Percentiles rank a stretch among this genome's conserved stretches.
These are phyloP conservation scores for Trypanosoma vivax DNA, from an alignment of 208 protist species.

Conservation along the genomic window DNA sequence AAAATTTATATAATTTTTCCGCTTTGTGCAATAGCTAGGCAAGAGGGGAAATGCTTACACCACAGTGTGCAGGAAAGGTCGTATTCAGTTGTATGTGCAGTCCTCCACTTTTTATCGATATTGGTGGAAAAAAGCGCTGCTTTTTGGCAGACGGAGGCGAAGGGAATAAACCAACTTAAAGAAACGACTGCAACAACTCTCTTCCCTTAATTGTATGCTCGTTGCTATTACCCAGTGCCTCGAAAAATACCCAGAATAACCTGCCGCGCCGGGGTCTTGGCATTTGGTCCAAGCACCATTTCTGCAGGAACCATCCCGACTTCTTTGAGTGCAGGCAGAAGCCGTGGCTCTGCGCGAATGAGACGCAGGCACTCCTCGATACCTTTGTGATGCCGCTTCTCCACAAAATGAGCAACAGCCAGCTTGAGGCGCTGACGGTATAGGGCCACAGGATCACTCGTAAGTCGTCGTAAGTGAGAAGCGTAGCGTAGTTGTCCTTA, in stretches of 20 bases:
- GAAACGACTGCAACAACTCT: conserved; percentile 64
- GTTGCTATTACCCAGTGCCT: conserved; percentile 57
- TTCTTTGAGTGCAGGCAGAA: conserved; percentile 66
- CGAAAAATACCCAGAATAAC: conserved; percentile 60
- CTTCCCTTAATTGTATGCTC: conserved; percentile 61
- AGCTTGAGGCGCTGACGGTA: conserved; percentile 71
- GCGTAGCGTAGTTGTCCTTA: conserved; percentile 68
- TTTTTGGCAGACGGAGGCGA: too few relatives aligned
- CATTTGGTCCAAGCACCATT: conserved; percentile 33
- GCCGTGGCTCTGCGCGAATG: conserved; percentile 69
- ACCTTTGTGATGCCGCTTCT: conserved; percentile 43
- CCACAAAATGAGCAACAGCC: conserved; percentile 63
- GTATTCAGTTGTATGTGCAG: too few relatives aligned
- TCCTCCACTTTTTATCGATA: too few relatives aligned
- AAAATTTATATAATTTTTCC: too few relatives aligned
- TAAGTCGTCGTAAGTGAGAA: conserved; percentile 75
- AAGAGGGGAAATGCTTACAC: too few relatives aligned
- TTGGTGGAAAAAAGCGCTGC: too few relatives aligned
- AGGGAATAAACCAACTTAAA: conserved; percentile 19
- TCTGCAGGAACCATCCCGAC: conserved; percentile 43
- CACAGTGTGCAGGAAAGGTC: too few relatives aligned
- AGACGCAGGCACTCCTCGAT: conserved; percentile 73
- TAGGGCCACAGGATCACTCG: conserved; percentile 48
- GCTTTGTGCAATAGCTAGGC: too few relatives aligned
- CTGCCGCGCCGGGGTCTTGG: conserved; percentile 59